These are phyloP conservation scores for Stramenopiles sp. DNA, from an alignment of 352 stramenopile species.

Conservation along the genomic window DNA sequence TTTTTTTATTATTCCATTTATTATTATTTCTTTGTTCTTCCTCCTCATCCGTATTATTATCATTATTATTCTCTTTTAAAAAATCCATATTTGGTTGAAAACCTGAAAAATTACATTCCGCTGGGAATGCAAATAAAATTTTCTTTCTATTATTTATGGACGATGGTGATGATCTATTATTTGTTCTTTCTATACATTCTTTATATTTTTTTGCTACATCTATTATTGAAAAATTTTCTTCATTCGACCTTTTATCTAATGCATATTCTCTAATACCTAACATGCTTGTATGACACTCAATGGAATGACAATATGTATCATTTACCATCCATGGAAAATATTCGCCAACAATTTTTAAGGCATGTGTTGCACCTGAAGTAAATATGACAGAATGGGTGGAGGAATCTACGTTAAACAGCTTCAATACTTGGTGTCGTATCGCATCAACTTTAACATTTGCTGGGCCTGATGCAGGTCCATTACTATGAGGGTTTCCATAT, in stretches of 20 bases:
- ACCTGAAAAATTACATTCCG: conserved; percentile 48
- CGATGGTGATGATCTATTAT: no score
- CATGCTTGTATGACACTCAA: conserved; percentile 46
- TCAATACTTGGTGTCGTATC: conserved; percentile 31
- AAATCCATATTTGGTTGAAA: not conserved
- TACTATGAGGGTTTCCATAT: conserved; percentile 44
- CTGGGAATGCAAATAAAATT: conserved; percentile 37
- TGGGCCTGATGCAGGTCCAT: conserved; percentile 21
- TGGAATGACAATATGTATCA: conserved; percentile 34
- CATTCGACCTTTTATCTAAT: not conserved
- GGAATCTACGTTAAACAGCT: conserved; percentile 39
- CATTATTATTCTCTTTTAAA: no score
- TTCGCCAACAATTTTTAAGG: conserved; percentile 51
- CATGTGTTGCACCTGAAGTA: conserved; percentile 48
- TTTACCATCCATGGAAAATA: conserved; percentile 39
- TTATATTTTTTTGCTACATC: not conserved
- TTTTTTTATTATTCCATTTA: not conserved
- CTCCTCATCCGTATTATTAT: no score
- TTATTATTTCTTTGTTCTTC: no score
- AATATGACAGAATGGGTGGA: conserved; percentile 52
- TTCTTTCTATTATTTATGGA: not conserved
- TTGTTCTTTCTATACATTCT: not conserved
- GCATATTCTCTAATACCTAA: conserved; percentile 37
- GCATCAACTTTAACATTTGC: conserved; percentile 29
- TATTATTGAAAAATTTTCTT: not conserved